Evolutionary conservation across 176 grass and related monocot genomes (phyloP), one percentile per base, ranked within the genome.

Genomic region (Cocos nucifera): DNA sequence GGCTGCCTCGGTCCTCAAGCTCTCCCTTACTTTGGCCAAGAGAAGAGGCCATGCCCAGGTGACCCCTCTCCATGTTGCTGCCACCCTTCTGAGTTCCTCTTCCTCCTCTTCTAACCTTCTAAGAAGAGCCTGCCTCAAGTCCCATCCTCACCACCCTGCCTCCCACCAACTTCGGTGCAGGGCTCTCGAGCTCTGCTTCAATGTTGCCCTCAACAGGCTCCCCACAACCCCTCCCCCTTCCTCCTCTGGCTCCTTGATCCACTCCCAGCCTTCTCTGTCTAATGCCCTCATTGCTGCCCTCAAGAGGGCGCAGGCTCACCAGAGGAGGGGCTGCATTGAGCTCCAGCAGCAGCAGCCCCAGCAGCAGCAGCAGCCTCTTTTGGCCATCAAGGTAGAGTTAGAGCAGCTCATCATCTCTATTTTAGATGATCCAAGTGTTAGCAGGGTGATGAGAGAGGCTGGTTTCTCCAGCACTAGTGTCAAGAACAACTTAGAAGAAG

Each of bases 161-260:
- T 69, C 75, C 2, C 79, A 84, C 62, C 86, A 82, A 32, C 75
- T 90, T 19, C 86, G 79, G 62, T 90, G 92, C 87, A 77, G 92
- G 23, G 92, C 92, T 17, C 80, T 96, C 4, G 87, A 96, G 80
- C 80, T 90, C 35, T 96, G 92, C 73, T 96, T 96, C 80, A 90
- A 90, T 17, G 92, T 96, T 2, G 92, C 92, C 6, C 83, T 96
- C 65, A 88, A 96, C 75, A 64, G 92, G 0, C 78, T 90, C 4
- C 81, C 92, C 23, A 77, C 77, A 67, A 74, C 72, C 20, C 60
- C 62, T 3, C 55, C 79, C 21, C 17, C 79, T 64, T 79, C 35
- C 35, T 44, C 89, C n/a, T 81, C 78, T 27, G 73, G 64, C n/a
- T 72, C 80, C 27, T 69, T 90, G 19, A 73, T 90, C 71, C 83